Evolutionary conservation across 2,329 filamentous ascomycete species (phyloP).

Genomic region (Amphichorda felina): DNA sequence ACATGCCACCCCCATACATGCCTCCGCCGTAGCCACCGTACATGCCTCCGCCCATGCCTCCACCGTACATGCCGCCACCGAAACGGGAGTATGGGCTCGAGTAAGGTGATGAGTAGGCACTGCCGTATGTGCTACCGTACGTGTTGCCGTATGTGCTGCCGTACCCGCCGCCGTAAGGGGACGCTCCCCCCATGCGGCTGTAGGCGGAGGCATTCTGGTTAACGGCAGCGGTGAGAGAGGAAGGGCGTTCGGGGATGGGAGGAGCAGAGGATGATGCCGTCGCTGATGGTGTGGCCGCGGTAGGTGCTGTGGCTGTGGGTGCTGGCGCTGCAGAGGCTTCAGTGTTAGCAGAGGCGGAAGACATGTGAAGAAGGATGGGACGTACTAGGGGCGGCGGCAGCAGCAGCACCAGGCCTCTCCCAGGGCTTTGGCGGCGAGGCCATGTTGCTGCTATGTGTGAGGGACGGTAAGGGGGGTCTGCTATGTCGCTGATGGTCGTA

Average conservation of each 20-base stretch:
- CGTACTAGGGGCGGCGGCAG: background rate
- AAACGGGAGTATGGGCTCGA: conserved; percentile 33
- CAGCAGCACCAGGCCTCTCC: conserved; percentile 62
- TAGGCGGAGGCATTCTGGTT: conserved; percentile 85
- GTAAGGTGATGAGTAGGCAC: conserved; percentile 25
- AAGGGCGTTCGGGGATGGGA: conserved; percentile 68
- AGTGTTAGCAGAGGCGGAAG: conserved; percentile 13
- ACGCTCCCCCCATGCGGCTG: conserved; percentile 42
- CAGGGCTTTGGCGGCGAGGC: conserved; percentile 93
- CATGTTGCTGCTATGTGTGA: conserved; percentile 31
- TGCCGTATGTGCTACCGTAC: conserved; percentile 23
- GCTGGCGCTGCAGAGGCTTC: conserved; percentile 3
- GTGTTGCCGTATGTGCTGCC: conserved; percentile 27
- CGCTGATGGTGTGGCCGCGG: conserved; percentile 27
- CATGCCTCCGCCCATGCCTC: conserved; percentile 28
- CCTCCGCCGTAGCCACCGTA: conserved; percentile 21
- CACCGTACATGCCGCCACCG: conserved; percentile 24
- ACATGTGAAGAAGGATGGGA: background rate
- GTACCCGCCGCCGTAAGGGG: conserved; percentile 31
- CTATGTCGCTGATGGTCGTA: too few relatives aligned
- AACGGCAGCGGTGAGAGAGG: conserved; percentile 64
- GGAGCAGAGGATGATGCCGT: conserved; percentile 35
- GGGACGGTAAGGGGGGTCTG: background rate
- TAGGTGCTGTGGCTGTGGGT: conserved; percentile 21
- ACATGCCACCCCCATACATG: conserved; percentile 32